Percentiles rank a stretch among this genome's conserved stretches.
Evolutionary conservation across 352 stramenopile species (phyloP).

Genomic region (Phytophthora sansomeana): DNA sequence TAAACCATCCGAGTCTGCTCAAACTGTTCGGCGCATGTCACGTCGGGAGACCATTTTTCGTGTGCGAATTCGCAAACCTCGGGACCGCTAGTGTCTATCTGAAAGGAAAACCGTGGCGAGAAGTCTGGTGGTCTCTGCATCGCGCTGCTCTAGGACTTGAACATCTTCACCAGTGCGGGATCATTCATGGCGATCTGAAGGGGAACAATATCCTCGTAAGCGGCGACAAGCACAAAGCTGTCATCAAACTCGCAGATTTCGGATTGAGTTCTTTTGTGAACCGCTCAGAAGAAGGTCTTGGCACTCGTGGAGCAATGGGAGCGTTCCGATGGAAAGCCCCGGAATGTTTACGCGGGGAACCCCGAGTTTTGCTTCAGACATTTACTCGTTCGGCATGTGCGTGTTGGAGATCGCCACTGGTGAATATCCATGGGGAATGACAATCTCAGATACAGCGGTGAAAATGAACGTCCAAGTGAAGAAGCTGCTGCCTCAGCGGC

Average conservation of each 20-base stretch:
- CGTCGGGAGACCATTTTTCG: slow-evolving; percentile 8
- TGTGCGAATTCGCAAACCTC: slow-evolving; percentile 3
- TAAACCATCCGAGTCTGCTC: slow-evolving; percentile 16
- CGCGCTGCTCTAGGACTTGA: background rate
- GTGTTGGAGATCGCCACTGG: slow-evolving; percentile 10
- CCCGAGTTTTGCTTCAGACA: slow-evolving; percentile 12
- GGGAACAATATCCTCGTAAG: slow-evolving; percentile 5
- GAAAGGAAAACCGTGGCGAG: background rate
- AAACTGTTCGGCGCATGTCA: slow-evolving; percentile 13
- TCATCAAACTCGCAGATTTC: slow-evolving; percentile 7
- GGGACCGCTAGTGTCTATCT: background rate
- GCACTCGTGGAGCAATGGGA: background rate
- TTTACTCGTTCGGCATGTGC: slow-evolving; percentile 22
- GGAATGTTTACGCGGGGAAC: background rate
- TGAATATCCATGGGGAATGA: slow-evolving; percentile 7
- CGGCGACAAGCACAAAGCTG: background rate
- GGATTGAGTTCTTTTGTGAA: slow-evolving; percentile 7
- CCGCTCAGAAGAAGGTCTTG: background rate
- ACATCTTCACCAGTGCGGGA: slow-evolving; percentile 2
- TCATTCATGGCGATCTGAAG: slow-evolving; percentile 13
- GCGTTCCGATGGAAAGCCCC: slow-evolving; percentile 14
- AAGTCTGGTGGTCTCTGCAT: slow-evolving; percentile 5
- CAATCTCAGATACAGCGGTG: slow-evolving; percentile 1
- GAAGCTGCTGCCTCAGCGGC: background rate
- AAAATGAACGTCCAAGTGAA: background rate